A percentile compares a stretch with the other conserved stretches of the same genome.
Conservation (phyloP, 768 basidiomycete genomes). For the Filobasidium wieringae region DNA sequence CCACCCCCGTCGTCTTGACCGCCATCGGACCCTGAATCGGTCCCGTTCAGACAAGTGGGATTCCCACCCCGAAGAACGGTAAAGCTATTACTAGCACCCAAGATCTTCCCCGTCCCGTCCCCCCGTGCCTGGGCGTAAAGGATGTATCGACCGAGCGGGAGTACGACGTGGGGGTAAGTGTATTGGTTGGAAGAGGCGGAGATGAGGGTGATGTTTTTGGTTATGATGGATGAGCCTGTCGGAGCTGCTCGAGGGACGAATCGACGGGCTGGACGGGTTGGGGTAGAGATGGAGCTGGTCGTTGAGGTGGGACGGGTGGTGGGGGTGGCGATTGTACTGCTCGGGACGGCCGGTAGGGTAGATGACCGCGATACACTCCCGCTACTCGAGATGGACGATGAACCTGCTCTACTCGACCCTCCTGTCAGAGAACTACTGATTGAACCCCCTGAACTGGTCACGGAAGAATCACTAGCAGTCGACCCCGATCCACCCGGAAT, state of each 20-base stretch:
- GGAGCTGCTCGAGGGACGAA: not conserved
- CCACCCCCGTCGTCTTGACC: not conserved
- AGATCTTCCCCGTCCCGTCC: not conserved
- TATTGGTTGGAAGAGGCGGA: not conserved
- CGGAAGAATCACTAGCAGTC: not conserved
- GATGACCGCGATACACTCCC: not conserved
- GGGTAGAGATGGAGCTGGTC: not conserved
- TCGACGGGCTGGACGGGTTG: not conserved
- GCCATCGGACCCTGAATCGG: not conserved
- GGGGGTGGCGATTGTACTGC: not conserved
- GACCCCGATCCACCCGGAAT: not conserved
- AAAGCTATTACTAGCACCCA: not conserved
- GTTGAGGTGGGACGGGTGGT: not conserved
- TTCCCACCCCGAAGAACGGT: not conserved
- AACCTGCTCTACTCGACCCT: not conserved
- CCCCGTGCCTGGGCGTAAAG: not conserved
- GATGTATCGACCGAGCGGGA: not conserved
- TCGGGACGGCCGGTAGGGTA: not conserved
- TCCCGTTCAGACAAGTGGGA: not conserved
- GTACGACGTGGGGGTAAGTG: not conserved
- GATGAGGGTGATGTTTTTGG: not conserved
- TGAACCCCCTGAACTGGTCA: not conserved
- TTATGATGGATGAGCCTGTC: not conserved
- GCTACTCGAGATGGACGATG: not conserved
- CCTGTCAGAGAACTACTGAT: not conserved